phyloP scores from a whole-genome alignment of 2,329 filamentous ascomycete genomes.

The Aschersonia sp. region DNA sequence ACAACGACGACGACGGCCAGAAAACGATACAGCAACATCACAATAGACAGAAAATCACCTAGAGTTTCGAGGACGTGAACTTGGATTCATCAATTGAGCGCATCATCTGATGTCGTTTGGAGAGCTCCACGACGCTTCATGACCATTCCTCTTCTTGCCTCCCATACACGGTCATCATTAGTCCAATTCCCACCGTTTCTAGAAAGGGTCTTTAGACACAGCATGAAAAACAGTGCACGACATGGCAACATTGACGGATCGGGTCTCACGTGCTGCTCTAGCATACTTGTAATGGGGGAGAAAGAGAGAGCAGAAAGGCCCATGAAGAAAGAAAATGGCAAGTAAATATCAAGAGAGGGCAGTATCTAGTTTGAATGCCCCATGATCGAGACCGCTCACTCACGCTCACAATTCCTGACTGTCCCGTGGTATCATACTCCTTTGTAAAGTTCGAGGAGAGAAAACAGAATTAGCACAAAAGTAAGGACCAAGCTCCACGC shows the following conservation, averaged over 20 bases:
- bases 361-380: constrained; percentile 3
- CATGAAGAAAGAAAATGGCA: constrained; percentile 3
- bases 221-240: too few species aligned
- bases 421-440: constrained; percentile 14
- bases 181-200: too few species aligned
- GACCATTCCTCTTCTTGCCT: too few species aligned
- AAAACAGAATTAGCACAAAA: constrained; percentile 1
- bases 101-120: too few species aligned
- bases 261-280: too few species aligned
- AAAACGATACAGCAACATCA: too few species aligned
- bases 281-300: not conserved
- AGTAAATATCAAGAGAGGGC: constrained; percentile 7
- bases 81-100: too few species aligned
- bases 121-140: too few species aligned
- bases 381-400: constrained; percentile 4
- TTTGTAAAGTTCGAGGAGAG: constrained; percentile 3
- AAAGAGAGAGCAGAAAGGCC: not conserved
- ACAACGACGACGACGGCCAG: constrained; percentile 6
- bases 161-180: too few species aligned
- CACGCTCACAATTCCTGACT: constrained; percentile 2
- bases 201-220: too few species aligned
- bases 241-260: too few species aligned
- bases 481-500: not conserved
- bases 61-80: too few species aligned
- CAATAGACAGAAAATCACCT: not conserved